phyloP scores from a whole-genome alignment of 306 rosid genomes.

The Prunus fruticosa region DNA sequence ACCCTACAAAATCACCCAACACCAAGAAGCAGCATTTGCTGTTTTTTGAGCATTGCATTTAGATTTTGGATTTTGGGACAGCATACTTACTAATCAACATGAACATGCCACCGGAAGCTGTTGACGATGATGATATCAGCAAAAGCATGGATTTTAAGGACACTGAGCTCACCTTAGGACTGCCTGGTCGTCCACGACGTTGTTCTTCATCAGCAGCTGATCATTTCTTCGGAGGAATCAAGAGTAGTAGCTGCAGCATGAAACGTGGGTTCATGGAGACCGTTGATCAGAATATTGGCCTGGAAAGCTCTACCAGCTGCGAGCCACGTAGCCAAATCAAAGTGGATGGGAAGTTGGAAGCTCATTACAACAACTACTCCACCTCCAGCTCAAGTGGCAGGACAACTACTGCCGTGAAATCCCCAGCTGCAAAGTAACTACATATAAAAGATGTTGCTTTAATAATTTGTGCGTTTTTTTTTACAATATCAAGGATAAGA shows the following conservation, averaged over 20 bases:
- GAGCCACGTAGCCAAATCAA: not conserved
- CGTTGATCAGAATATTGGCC: not conserved
- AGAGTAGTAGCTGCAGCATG: not conserved
- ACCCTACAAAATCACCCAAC: not conserved
- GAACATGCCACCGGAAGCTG: not conserved
- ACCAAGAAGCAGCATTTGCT: no score
- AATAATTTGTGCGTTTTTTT: not conserved
- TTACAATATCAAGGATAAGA: no score
- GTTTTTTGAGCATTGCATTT: no score
- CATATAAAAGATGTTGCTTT: not conserved
- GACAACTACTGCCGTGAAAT: not conserved
- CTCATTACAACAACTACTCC: not conserved
- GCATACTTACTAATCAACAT: no score
- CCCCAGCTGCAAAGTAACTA: slow-evolving; percentile 10
- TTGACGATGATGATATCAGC: not conserved
- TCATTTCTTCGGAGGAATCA: not conserved
- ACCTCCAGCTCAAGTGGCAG: not conserved
- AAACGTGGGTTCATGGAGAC: slow-evolving; percentile 27
- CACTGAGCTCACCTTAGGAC: slow-evolving; percentile 30
- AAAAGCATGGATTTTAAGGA: slow-evolving; percentile 18
- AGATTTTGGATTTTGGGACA: no score
- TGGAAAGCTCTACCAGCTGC: not conserved
- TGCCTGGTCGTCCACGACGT: slow-evolving; percentile 12
- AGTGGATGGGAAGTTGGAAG: not conserved
- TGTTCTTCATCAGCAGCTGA: not conserved